Base-by-base conservation (phyloP, 2,329 filamentous ascomycete species). In the Myriosclerotinia scirpicola region DNA sequence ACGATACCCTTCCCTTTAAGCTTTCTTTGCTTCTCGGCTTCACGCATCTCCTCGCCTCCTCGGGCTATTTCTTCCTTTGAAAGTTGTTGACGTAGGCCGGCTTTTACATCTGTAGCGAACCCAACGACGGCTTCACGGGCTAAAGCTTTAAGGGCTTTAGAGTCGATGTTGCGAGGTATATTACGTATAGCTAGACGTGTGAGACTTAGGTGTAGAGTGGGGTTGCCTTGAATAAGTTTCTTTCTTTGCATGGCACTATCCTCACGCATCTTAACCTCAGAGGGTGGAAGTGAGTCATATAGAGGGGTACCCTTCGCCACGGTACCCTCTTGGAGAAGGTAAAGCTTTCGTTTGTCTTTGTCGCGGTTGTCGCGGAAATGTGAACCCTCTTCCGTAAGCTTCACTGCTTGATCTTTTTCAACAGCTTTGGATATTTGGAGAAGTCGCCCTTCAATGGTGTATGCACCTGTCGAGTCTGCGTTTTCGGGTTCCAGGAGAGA, bases 121-220 rank as follows among this genome's bases (percentile, higher is more conserved):
- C 92, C 93, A 59, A 98, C 95, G 15, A 97, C 87, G n/a, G 92
- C 95, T 77, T 95, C 87, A 71, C 95, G 87, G 14, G 95, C 95
- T 55, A 99, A 85, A 53, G 91, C 89, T 78, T 99, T 99, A 61
- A 99, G 84, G 64, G 92, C 91, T 78, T 96, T 98, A 34, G 91
- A 91, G 34, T 85, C 89, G 70, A 97, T 83, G 75, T 89, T 88
- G 69, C 91, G 88, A 3, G 95, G 95, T 6, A 99, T 84, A 76
- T 99, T 99, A 72, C 95, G 91, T 66, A 99, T 82, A 1, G 94
- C 94, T 42, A 99, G 86, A 74, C 95, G 90, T 9, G 93, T 97
- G 62, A 99, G 82, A 77, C 90, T 95, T 64, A 99, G 80, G 78
- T 97, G 92, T 44, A 99, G 83, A 59, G 88, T 90, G 0, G 95